Base-by-base conservation (phyloP, 768 basidiomycete genomes). In the Ephemerocybe angulata region DNA sequence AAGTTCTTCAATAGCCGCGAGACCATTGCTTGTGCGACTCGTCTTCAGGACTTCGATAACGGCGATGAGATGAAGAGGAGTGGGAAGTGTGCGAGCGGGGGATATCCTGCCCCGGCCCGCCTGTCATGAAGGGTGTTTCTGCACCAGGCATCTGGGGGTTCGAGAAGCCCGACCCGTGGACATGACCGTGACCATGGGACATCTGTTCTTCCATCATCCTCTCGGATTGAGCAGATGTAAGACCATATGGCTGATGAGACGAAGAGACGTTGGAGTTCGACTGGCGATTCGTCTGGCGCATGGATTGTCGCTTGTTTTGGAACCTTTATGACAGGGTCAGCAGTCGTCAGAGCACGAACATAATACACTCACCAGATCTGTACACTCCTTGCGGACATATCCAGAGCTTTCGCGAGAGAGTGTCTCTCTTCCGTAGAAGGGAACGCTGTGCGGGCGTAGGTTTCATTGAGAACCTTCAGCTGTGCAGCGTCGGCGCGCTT, bases 381-480 rank as follows among this genome's bases (percentile, higher is more conserved):
- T 55, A 93, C 90, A 60, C 87, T 90, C 58, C 90, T 74, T 37
- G 90, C 81, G 44, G 87, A 84, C 90, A 93, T 92, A 60, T 88
- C 88, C 57, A 92, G 74, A 61, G 81, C 75, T 59, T 84, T 88
- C 13, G 90, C 90, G 47, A 92, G 71, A 29, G 82, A 83, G 33
- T 81, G 76, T n/a, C 90, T 83, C 67, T 93, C 90, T 67, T 91
- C 90, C 10, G 90, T 93, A 13, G 90, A 90, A 21, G 90, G 90
- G 63, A 93, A 93, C 17, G 90, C 89, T 2, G 90, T 93, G 55
- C 90, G 82, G 58, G 74, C 76, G 66, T 90, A 93, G 0, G 84
- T 86, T 65, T 87, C 87, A 65, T 90, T 92, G 66, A 93, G 76
- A 27, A 89, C 83, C 66, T 87, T 87, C 56, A 92, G 74, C 62